Evolutionary conservation across 495 filamentous ascomycete genomes (phyloP), one percentile per base, ranked within the genome.

Genomic region (Penicillium paxilli): DNA sequence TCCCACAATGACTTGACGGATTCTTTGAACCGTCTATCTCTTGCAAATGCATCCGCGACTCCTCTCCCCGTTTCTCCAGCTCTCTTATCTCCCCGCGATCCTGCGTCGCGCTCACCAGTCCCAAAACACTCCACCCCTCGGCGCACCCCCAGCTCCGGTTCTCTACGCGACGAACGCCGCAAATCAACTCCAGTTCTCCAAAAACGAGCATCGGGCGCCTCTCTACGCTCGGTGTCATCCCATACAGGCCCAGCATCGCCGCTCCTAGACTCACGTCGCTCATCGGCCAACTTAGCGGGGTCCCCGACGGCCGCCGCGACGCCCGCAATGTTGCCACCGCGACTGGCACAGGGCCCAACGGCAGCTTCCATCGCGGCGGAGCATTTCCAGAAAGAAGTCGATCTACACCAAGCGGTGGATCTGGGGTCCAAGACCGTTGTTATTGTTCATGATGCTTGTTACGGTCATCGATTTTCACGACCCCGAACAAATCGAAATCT

Each of bases 401-500:
- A 80, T 4, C 57, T 80, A 14, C 87, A 92, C 57, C 77, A 85
- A 40, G 70, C 74, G 21, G 67, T 69, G 7, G 75, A 80, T 35
- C 62, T 78, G 10, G 61, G 70, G 9, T 71, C 87, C 20, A 84
- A 89, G 60, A 90, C 90, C 0, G 68, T 93, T 2, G 91, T 96
- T 9, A 80, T 98, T 25, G 64, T 98, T 4, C 90, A 98, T 52
- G 95, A 98, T 68, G 85, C 87, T 46, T 96, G 93, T 73, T 98
- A 97, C 60, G 91, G 91, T 10, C 94, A 98, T 68, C 85, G 89
- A 1, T 98, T 82, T 63, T 88, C 91, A 11, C 81, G 94, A 20
- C 91, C 90, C n/a, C 84, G 87, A 32, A 83, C 87, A 0, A 83
- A 81, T 2, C 84, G 83, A 47, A 76, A 74, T 3, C 77, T 76